phyloP scores from a whole-genome alignment of 305 asterid genomes.

The Andrographis paniculata region DNA sequence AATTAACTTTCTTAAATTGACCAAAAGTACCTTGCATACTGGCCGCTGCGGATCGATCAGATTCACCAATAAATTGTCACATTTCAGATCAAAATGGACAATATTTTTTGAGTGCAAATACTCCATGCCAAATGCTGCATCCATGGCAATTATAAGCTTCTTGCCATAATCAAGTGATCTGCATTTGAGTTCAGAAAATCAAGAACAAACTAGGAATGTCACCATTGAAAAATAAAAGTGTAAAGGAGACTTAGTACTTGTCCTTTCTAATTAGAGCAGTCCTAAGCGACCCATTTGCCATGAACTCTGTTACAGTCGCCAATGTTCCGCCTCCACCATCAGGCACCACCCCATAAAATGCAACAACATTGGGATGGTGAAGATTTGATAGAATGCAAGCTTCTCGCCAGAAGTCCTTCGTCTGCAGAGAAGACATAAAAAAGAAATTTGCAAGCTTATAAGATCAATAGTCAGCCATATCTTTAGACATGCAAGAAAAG shows the following conservation, averaged over 20 bases:
- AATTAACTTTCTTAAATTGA: slow-evolving; percentile 12
- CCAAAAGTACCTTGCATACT: slow-evolving; percentile 60
- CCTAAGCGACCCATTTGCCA: slow-evolving; percentile 80
- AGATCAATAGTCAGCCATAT: slow-evolving; percentile 7
- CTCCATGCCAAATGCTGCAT: slow-evolving; percentile 90
- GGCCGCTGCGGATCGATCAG: slow-evolving; percentile 71
- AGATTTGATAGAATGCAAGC: slow-evolving; percentile 65
- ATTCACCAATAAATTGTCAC: slow-evolving; percentile 73
- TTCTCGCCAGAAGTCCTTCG: slow-evolving; percentile 75
- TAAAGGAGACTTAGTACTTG: slow-evolving; percentile 31
- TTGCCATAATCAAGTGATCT: slow-evolving; percentile 55
- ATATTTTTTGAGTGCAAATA: slow-evolving; percentile 72
- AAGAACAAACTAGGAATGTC: slow-evolving; percentile 18
- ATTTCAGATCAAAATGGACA: slow-evolving; percentile 80
- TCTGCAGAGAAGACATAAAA: slow-evolving; percentile 26
- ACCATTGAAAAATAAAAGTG: slow-evolving; percentile 14
- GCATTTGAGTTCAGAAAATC: slow-evolving; percentile 26
- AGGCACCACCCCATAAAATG: slow-evolving; percentile 85
- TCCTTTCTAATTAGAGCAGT: slow-evolving; percentile 50
- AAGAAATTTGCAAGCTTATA: slow-evolving; percentile 8
- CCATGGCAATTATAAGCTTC: slow-evolving; percentile 75
- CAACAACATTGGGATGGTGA: slow-evolving; percentile 84
- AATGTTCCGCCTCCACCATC: slow-evolving; percentile 77
- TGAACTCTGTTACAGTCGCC: slow-evolving; percentile 74
- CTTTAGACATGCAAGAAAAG: neutral